phyloP scores from a whole-genome alignment of 1,139 yeast genomes.

The Blastobotrys arbuscula region DNA sequence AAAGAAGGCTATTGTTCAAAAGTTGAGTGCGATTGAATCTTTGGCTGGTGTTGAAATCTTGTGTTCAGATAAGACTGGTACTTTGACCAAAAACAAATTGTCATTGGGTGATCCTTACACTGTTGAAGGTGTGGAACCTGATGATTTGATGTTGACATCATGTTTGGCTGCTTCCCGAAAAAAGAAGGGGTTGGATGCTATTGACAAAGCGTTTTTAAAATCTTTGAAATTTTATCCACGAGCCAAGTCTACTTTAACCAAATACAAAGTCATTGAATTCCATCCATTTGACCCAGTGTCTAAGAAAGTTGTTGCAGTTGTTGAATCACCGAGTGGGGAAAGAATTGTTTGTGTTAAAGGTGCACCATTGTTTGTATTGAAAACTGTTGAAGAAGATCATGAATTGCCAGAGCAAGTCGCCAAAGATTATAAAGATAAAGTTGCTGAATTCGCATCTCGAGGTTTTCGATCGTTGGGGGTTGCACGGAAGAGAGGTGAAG shows the following conservation, averaged over 20 bases:
- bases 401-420: conserved; percentile 59
- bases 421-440: conserved; percentile 63
- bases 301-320: conserved; percentile 65
- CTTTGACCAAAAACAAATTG: conserved; percentile 94
- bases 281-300: conserved; percentile 71
- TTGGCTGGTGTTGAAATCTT: conserved; percentile 90
- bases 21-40: conserved; percentile 85
- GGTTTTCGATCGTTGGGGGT: conserved; percentile 73
- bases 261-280: conserved; percentile 62
- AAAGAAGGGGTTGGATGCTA: conserved; percentile 98
- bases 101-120: conserved; percentile 98
- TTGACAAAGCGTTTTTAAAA: conserved; percentile 95
- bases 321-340: conserved; percentile 64
- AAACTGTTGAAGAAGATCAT: conserved; percentile 66
- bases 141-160: conserved; percentile 95
- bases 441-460: conserved; percentile 67
- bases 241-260: conserved; percentile 51
- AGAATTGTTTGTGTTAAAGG: conserved; percentile 66
- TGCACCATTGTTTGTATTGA: conserved; percentile 65
- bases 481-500: conserved; percentile 67
- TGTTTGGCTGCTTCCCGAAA: conserved; percentile 98
- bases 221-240: conserved; percentile 62
- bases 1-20: conserved; percentile 89
- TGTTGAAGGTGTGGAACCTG: conserved; percentile 97
- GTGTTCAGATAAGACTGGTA: conserved; percentile 96